Percentiles rank a stretch among this genome's conserved stretches.
These are phyloP conservation scores for Aspergillus ibericus DNA, from an alignment of 2,329 filamentous ascomycete genomes.

Conservation along the genomic window DNA sequence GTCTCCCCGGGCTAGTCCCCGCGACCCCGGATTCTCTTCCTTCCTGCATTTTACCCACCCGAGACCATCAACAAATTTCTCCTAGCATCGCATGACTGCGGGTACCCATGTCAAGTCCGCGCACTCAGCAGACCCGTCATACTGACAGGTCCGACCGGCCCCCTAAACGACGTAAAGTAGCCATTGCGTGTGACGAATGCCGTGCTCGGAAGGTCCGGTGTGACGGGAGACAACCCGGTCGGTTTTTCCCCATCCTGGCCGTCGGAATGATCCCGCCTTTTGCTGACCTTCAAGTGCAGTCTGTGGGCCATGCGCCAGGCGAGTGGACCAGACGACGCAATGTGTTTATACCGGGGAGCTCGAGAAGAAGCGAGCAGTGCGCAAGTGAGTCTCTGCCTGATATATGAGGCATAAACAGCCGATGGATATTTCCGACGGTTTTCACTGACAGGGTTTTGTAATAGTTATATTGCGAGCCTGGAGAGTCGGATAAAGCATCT, in stretches of 20 bases:
- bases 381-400: conserved; percentile 15
- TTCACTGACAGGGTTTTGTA: not conserved
- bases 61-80: not conserved
- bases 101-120: conserved; percentile 3
- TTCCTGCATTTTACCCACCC: not conserved
- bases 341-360: conserved; percentile 32
- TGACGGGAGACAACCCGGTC: conserved; percentile 22
- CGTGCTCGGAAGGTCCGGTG: conserved; percentile 20
- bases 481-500: conserved; percentile 29
- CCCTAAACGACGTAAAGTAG: conserved; percentile 20
- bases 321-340: conserved; percentile 14
- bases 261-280: not conserved
- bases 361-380: conserved; percentile 29
- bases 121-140: not conserved
- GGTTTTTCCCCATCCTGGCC: not conserved
- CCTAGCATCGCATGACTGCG: not conserved
- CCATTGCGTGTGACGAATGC: conserved; percentile 22
- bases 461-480: conserved; percentile 31
- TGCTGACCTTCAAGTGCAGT: conserved; percentile 19
- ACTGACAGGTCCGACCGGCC: not conserved
- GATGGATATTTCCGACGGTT: not conserved
- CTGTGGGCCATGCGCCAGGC: conserved; percentile 32
- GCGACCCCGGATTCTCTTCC: conserved; percentile 1
- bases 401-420: not conserved
- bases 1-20: not conserved